These are phyloP conservation scores for Fusarium tjaetaba DNA, from an alignment of 2,329 filamentous ascomycete species.

Conservation along the genomic window DNA sequence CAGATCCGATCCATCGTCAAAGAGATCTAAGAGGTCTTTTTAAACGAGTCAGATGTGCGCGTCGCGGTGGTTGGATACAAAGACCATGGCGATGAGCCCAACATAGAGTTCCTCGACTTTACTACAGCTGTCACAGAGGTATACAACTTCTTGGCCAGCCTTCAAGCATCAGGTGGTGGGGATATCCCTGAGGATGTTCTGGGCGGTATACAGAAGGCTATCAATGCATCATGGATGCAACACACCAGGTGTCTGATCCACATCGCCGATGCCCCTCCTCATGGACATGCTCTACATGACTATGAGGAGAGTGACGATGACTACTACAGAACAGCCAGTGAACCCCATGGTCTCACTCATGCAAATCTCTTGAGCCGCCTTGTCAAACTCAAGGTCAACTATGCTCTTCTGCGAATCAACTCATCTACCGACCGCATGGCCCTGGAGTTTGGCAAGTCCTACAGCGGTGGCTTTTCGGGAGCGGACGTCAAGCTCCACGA, in stretches of 20 bases:
- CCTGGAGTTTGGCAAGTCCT: not conserved
- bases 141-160: not conserved
- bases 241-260: constrained; percentile 43
- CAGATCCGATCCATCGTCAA: constrained; percentile 41
- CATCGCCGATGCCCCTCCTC: constrained; percentile 26
- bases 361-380: not conserved
- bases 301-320: not conserved
- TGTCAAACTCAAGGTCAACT: constrained; percentile 11
- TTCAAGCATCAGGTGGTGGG: constrained; percentile 38
- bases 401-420: constrained; percentile 14
- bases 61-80: constrained; percentile 51
- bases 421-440: not conserved
- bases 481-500: not conserved
- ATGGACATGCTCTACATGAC: constrained; percentile 11
- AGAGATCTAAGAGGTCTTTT: constrained; percentile 48
- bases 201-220: constrained; percentile 46
- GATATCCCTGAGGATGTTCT: constrained; percentile 52
- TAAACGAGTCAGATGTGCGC: constrained; percentile 48
- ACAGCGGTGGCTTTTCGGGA: not conserved
- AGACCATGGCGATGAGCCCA: constrained; percentile 43
- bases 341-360: not conserved
- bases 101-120: constrained; percentile 20
- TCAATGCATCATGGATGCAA: constrained; percentile 48
- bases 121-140: constrained; percentile 1
- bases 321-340: not conserved